Evolutionary conservation across 495 filamentous ascomycete genomes (phyloP).

Genomic region (Daldinia concentrica): DNA sequence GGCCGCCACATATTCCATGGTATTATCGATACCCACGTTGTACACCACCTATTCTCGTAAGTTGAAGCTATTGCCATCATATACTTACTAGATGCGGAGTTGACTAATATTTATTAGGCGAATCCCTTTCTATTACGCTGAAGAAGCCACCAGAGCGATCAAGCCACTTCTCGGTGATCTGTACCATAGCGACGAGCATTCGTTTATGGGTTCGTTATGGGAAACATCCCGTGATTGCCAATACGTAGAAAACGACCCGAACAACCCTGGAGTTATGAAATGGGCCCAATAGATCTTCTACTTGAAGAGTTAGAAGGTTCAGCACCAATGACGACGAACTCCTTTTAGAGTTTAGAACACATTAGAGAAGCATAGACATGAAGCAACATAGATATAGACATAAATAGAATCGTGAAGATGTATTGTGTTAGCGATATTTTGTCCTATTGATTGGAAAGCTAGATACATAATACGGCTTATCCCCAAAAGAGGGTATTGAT

Average conservation of each 20-base stretch:
- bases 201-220: constrained; percentile 33
- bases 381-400: background rate
- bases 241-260: constrained; percentile 40
- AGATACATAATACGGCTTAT: constrained; percentile 17
- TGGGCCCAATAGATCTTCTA: constrained; percentile 25
- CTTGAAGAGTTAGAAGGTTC: background rate
- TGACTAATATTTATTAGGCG: constrained; percentile 43
- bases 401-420: background rate
- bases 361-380: background rate
- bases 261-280: constrained; percentile 37
- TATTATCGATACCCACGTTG: constrained; percentile 72
- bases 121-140: constrained; percentile 72
- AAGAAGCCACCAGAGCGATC: constrained; percentile 69
- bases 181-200: constrained; percentile 58
- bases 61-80: background rate
- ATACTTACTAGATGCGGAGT: background rate
- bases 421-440: background rate
- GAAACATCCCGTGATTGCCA: constrained; percentile 33
- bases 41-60: constrained; percentile 69
- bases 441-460: background rate
- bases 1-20: constrained; percentile 71
- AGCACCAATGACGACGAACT: background rate
- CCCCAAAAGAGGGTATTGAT: too few relatives aligned
- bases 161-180: constrained; percentile 67
- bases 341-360: background rate